Percentiles rank a stretch among this genome's conserved stretches.
phyloP scores from a whole-genome alignment of 345 rosid genomes.

The Arabidopsis thaliana region TAIR10.1 NC_003070.9:25967501-25968000 shows the following conservation, averaged over 20 bases:
- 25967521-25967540: constrained; percentile 59
- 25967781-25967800: constrained; percentile 63
- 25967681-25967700: constrained; percentile 79
- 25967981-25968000: constrained; percentile 84
- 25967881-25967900: constrained; percentile 61
- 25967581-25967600: constrained; percentile 89
- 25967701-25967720: constrained; percentile 30
- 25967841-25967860: constrained; percentile 76
- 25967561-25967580: constrained; percentile 46
- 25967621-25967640: constrained; percentile 65
- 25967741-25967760: constrained; percentile 8
- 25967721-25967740: background rate
- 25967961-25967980: constrained; percentile 55
- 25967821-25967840: constrained; percentile 78
- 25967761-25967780: background rate
- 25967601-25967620: constrained; percentile 73
- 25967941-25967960: constrained; percentile 60
- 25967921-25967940: constrained; percentile 58
- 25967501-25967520: constrained; percentile 71
- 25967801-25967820: constrained; percentile 78
- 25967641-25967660: constrained; percentile 67
- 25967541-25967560: constrained; percentile 68
- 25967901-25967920: constrained; percentile 56
- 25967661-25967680: constrained; percentile 95
- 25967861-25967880: constrained; percentile 57